Base-by-base conservation (phyloP, 2,329 filamentous ascomycete species). In the Penicillium paneum region DNA sequence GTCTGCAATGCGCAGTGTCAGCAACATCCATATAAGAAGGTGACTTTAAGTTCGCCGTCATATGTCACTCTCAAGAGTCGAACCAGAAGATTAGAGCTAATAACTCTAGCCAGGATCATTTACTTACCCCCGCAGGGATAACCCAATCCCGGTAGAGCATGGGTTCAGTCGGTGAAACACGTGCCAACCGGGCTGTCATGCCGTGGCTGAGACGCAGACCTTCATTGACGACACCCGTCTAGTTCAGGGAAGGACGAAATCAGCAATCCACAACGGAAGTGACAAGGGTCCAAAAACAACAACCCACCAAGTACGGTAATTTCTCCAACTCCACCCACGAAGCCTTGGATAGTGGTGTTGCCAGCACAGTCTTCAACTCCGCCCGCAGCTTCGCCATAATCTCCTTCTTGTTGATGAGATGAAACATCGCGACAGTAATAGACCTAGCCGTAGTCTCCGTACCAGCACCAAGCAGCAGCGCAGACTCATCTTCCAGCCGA, bases 301-400 rank as follows among this genome's bases (percentile, higher is more conserved):
- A 10, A 54, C 65, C 52, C 47, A 72, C 70, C 52, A 76, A 56
- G 55, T 75, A 76, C 0, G 73, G 73, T n/a, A 76, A 53, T 43
- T 64, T 62, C 60, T 76, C 72, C 26, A 76, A 60, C 17, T 74
- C 64, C 2, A 58, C 38, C 65, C 64, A 67, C 6, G 61, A 54
- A 24, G 62, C 60, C n/a, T 58, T 58, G 11, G 59, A 64, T 6
- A 41, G 41, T 8, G 63, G 58, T n/a, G 58, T 66, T 36, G 62
- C 54, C 50, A 67, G 50, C 17, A 71, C 61, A 39, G 59, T 65
- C 32, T 54, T 60, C 61, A 73, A 56, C 49, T 75, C 70, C 12
- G 45, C 51, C 0, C 63, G 65, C 26, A 73, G 43, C 29, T 56
- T 61, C 3, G 34, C 39, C 6, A 61, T 40, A 5, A 70, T 54